Base-by-base conservation (phyloP, 257 asterid genomes). In the Ehretia macrophylla region DNA sequence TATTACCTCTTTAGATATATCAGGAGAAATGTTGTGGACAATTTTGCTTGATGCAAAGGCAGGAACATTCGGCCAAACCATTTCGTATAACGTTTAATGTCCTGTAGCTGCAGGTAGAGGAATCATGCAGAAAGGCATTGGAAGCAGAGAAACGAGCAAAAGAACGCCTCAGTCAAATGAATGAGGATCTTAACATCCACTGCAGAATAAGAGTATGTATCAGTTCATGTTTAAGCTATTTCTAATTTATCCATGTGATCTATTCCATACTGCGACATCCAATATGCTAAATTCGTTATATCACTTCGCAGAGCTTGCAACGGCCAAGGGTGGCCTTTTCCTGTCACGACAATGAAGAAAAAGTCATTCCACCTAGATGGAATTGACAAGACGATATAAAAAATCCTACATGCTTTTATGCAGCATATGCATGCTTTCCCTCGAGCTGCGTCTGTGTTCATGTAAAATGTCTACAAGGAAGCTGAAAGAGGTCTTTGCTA, bases 291-390 rank as follows among this genome's bases (percentile, higher is more conserved):
- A 38, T 61, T 27, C 35, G 62, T 56, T 5, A 0, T 37, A 23
- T 47, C 38, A 37, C 27, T 23, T 66, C 51, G 17, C 85, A 85
- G 95, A 69, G 63, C 49, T 62, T 81, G 75, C 69, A 75, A 68
- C 83, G 67, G 52, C 90, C 93, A 51, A 80, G 75, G 65, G 96
- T 88, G 51, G 67, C 78, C 10, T 88, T 88, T 66, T 68, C 83
- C 55, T 58, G 60, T 49, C 14, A 6, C 35, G 3, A 40, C 21
- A 21, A 48, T 39, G 77, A 68, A 58, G 75, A 59, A 46, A 58
- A 65, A 56, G 22, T 61, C 57, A 35, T 65, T 54, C 69, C 63
- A 20, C 35, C 35, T 1, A 27, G 35, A 27, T 27, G 6, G 35
- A 6, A 27, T 27, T 27, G 35, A 27, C 35, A 27, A 27, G 6